Evolutionary conservation across 768 basidiomycete genomes (phyloP).

Genomic region (Suillus variegatus): DNA sequence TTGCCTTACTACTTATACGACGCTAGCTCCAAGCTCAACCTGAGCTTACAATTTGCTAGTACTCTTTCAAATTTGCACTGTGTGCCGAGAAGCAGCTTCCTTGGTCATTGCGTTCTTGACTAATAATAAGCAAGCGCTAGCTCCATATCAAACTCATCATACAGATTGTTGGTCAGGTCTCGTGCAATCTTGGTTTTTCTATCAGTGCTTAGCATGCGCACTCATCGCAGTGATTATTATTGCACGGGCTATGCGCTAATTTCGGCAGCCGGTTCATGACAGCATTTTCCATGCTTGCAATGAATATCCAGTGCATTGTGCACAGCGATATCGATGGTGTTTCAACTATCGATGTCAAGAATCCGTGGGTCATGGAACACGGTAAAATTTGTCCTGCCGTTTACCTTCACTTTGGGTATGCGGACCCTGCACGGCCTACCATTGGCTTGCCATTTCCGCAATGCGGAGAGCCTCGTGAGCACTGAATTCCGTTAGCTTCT

Average conservation of each 20-base stretch:
- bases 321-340: background rate
- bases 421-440: background rate
- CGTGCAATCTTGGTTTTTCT: background rate
- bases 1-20: background rate
- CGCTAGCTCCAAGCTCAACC: background rate
- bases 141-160: background rate
- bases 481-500: background rate
- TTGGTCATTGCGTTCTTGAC: background rate
- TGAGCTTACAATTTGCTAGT: background rate
- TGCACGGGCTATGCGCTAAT: background rate
- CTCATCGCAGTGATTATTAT: background rate
- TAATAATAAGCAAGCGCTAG: background rate
- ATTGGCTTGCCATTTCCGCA: background rate
- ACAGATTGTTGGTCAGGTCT: background rate
- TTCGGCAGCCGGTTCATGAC: background rate
- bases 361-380: background rate
- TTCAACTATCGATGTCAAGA: background rate
- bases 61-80: background rate
- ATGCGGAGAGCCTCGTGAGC: constrained; percentile 1
- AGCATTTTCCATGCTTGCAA: background rate
- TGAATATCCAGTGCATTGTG: background rate
- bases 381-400: background rate
- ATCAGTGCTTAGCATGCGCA: background rate
- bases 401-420: background rate
- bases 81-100: background rate